These are phyloP conservation scores for Thinopyrum obtusiflorum DNA, from an alignment of 202 grass and related monocot species.

Conservation along the genomic window DNA sequence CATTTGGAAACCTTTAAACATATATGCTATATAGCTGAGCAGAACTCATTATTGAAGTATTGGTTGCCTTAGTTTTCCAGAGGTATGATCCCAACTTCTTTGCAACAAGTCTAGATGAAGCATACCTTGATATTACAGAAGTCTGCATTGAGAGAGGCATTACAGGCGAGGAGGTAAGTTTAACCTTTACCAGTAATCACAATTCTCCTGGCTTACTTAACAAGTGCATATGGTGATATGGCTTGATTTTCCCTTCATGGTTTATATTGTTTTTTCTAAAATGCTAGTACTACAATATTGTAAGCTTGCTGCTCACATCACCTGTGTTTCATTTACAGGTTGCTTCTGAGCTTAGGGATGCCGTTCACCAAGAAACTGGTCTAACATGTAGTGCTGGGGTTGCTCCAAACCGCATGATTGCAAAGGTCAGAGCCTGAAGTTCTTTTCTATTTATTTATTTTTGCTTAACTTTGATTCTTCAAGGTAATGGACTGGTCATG, in stretches of 20 bases:
- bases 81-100: constrained; percentile 82
- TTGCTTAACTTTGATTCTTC: not conserved
- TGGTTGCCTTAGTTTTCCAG: constrained; percentile 57
- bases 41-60: constrained; percentile 31
- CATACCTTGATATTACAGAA: constrained; percentile 76
- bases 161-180: constrained; percentile 67
- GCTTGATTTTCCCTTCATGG: not conserved
- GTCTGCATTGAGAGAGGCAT: constrained; percentile 64
- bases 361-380: constrained; percentile 81
- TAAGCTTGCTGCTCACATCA: constrained; percentile 7
- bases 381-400: constrained; percentile 92
- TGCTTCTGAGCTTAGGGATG: constrained; percentile 75
- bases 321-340: constrained; percentile 49
- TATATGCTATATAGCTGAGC: not conserved
- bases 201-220: constrained; percentile 9
- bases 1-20: not conserved
- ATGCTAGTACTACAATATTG: constrained; percentile 15
- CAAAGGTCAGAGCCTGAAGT: constrained; percentile 55
- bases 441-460: not conserved
- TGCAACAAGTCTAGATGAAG: constrained; percentile 89
- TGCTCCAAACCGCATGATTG: constrained; percentile 91
- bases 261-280: constrained; percentile 14
- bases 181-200: constrained; percentile 1
- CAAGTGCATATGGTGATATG: not conserved
- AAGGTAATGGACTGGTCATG: not conserved